phyloP scores from a whole-genome alignment of 2,329 filamentous ascomycete species.

The Torrubiella hemipterigena region DNA sequence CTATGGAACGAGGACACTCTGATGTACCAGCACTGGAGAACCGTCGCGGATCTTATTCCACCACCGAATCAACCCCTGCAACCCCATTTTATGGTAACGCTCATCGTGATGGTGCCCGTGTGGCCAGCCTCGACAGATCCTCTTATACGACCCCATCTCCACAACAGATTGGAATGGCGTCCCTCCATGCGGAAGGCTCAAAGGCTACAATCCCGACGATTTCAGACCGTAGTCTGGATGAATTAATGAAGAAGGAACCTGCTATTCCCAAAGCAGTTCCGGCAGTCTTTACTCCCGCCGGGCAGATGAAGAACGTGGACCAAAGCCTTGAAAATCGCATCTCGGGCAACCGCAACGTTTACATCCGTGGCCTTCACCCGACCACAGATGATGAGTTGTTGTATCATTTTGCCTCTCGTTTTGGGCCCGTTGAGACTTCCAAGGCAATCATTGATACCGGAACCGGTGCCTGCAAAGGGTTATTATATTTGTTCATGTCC shows the following conservation, averaged over 20 bases:
- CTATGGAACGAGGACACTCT: conserved; percentile 31
- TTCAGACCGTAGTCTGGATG: conserved; percentile 44
- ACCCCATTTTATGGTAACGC: conserved; percentile 52
- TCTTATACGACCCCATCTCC: conserved; percentile 57
- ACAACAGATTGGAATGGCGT: conserved; percentile 37
- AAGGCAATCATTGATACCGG: conserved; percentile 97
- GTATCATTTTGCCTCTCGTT: conserved; percentile 69
- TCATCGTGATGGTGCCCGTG: conserved; percentile 47
- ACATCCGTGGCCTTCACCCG: conserved; percentile 90
- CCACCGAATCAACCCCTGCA: conserved; percentile 52
- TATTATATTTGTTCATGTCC: conserved; percentile 17
- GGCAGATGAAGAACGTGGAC: conserved; percentile 79
- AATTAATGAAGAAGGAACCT: conserved; percentile 63
- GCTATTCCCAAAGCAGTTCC: conserved; percentile 79
- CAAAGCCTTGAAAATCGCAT: conserved; percentile 90
- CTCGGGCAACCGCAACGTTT: conserved; percentile 89
- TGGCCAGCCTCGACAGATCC: conserved; percentile 48
- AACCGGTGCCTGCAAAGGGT: conserved; percentile 95
- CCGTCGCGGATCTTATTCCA: conserved; percentile 55
- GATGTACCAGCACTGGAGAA: conserved; percentile 53
- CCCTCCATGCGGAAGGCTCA: conserved; percentile 25
- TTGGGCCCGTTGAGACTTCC: conserved; percentile 88
- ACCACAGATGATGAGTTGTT: conserved; percentile 91
- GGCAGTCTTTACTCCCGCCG: conserved; percentile 73
- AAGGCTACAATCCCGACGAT: conserved; percentile 28